Evolutionary conservation across 2,329 filamentous ascomycete genomes (phyloP).

Genomic region (Claviceps capensis): DNA sequence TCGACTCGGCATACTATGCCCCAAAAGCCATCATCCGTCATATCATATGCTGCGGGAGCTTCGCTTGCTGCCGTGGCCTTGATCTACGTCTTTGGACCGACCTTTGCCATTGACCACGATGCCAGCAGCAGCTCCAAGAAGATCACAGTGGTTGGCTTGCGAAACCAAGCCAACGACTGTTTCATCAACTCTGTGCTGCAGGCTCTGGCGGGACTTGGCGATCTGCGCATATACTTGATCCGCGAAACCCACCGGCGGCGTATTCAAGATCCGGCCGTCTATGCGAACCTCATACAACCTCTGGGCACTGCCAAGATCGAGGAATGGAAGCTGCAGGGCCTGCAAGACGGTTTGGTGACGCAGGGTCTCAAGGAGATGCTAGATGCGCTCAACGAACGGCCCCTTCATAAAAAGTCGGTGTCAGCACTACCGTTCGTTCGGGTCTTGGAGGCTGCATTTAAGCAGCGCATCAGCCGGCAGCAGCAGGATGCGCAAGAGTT

Average conservation of each 20-base stretch:
- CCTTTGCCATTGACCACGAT: slow-evolving; percentile 83
- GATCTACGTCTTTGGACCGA: slow-evolving; percentile 96
- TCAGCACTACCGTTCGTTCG: slow-evolving; percentile 74
- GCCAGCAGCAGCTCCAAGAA: slow-evolving; percentile 50
- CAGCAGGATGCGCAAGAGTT: slow-evolving; percentile 99
- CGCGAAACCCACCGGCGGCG: slow-evolving; percentile 74
- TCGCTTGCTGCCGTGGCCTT: slow-evolving; percentile 89
- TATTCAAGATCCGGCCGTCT: slow-evolving; percentile 66
- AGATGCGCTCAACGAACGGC: slow-evolving; percentile 83
- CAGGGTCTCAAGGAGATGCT: slow-evolving; percentile 83
- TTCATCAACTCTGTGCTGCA: slow-evolving; percentile 96
- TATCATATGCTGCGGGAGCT: slow-evolving; percentile 88
- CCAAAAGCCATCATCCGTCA: slow-evolving; percentile 29
- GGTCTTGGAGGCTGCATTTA: slow-evolving; percentile 73
- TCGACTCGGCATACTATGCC: slow-evolving; percentile 17
- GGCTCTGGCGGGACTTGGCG: slow-evolving; percentile 76
- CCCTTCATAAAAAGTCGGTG: slow-evolving; percentile 87
- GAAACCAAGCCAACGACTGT: slow-evolving; percentile 88
- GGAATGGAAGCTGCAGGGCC: slow-evolving; percentile 47
- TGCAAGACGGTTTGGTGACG: slow-evolving; percentile 76
- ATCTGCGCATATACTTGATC: slow-evolving; percentile 83
- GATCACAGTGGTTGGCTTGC: slow-evolving; percentile 76
- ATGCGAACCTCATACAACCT: slow-evolving; percentile 46
- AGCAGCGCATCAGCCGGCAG: slow-evolving; percentile 79
- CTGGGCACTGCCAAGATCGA: slow-evolving; percentile 28